Conservation (phyloP, 1,139 yeast genomes). For the Debaryomycetaceae sp. region DNA sequence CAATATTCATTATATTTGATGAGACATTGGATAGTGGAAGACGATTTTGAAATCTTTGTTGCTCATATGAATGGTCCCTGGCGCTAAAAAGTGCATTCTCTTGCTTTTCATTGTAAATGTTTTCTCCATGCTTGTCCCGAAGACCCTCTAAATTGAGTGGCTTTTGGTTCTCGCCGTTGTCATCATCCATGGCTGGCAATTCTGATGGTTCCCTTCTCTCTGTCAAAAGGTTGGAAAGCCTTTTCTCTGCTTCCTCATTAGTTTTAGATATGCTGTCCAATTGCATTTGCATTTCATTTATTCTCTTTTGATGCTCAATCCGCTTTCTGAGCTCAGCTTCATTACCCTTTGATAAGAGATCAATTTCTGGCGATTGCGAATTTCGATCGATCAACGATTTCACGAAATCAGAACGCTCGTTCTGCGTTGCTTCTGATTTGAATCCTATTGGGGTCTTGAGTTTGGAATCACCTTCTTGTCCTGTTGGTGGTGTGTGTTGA, state of each 20-base stretch:
- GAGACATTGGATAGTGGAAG: constrained; percentile 16
- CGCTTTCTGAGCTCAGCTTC: constrained; percentile 24
- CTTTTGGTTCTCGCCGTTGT: not conserved
- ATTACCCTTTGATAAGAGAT: constrained; percentile 17
- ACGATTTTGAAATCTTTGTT: constrained; percentile 4
- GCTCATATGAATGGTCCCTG: constrained; percentile 1
- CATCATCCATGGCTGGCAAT: not conserved
- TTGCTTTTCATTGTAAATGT: not conserved
- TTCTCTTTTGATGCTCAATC: constrained; percentile 24
- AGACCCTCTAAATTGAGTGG: not conserved
- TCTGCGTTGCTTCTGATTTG: not conserved
- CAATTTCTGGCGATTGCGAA: constrained; percentile 6
- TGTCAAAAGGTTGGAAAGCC: constrained; percentile 1
- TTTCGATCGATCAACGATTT: constrained; percentile 7
- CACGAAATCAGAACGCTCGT: constrained; percentile 6
- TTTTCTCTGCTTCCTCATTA: constrained; percentile 5
- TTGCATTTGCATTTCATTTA: constrained; percentile 12
- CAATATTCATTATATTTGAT: constrained; percentile 10
- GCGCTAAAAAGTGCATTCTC: not conserved
- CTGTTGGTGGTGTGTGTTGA: not conserved
- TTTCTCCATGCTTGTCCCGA: constrained; percentile 1
- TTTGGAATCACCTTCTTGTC: constrained; percentile 6
- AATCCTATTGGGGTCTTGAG: constrained; percentile 5
- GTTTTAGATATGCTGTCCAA: not conserved
- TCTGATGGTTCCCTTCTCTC: not conserved